Evolutionary conservation across 2,329 filamentous ascomycete species (phyloP).

Genomic region (Beauveria pseudobassiana): DNA sequence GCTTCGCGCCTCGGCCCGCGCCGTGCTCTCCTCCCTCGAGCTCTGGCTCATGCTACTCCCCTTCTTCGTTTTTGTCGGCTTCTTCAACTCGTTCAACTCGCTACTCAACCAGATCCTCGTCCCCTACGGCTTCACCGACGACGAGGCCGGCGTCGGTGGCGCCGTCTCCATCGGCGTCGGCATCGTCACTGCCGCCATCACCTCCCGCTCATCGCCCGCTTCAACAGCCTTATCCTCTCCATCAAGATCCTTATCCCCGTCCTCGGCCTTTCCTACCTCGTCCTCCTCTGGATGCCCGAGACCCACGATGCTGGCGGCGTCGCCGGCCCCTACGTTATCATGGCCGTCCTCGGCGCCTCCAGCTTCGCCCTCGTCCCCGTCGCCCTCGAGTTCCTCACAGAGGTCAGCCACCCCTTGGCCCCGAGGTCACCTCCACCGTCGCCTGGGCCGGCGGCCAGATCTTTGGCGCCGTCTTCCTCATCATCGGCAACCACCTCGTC

Average conservation of each 20-base stretch:
- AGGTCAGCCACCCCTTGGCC: slow-evolving; percentile 78
- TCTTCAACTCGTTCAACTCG: slow-evolving; percentile 88
- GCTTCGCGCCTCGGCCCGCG: slow-evolving; percentile 43
- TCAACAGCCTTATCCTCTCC: slow-evolving; percentile 67
- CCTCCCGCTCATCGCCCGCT: slow-evolving; percentile 75
- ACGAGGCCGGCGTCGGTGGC: slow-evolving; percentile 81
- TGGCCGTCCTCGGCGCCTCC: slow-evolving; percentile 69
- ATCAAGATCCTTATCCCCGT: slow-evolving; percentile 71
- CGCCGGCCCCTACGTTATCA: slow-evolving; percentile 65
- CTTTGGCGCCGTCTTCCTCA: slow-evolving; percentile 74
- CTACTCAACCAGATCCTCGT: slow-evolving; percentile 84
- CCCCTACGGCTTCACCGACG: slow-evolving; percentile 78
- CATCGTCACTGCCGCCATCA: slow-evolving; percentile 66
- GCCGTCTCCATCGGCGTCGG: slow-evolving; percentile 86
- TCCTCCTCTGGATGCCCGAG: slow-evolving; percentile 69
- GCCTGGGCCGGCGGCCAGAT: slow-evolving; percentile 85
- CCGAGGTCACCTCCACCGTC: slow-evolving; percentile 75
- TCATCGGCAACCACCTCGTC: slow-evolving; percentile 71
- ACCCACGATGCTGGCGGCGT: slow-evolving; percentile 54
- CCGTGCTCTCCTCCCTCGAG: slow-evolving; percentile 52
- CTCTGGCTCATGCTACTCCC: slow-evolving; percentile 76
- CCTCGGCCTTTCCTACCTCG: slow-evolving; percentile 64
- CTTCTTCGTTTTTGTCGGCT: slow-evolving; percentile 78
- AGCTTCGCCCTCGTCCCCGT: slow-evolving; percentile 77
- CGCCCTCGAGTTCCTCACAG: slow-evolving; percentile 77